Base-by-base conservation (phyloP, 192 early-diverging fungal species). In the Umbelopsis isabellina region DNA sequence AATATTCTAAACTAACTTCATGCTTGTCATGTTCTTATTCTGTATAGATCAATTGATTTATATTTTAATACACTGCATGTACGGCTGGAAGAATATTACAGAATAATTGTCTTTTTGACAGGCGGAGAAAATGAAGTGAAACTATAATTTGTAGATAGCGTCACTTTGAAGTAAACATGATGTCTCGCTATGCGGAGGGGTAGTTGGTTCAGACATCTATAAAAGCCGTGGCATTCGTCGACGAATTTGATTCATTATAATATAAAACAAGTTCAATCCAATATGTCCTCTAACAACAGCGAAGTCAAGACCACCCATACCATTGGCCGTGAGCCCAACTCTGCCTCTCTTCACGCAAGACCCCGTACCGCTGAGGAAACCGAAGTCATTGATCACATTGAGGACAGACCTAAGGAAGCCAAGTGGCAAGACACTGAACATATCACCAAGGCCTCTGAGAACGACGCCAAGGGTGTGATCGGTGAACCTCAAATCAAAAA, bases 371-470 rank as follows among this genome's bases (percentile, higher is more conserved):
- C 7, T 18, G 55, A 61, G 27, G 55, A 23, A 13, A 61, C 55
- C 13, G 55, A 61, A 25, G 55, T 61, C 23, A 61, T 61, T 61
- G 55, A 61, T 4, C 33, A 25, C 55, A 61, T 61, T 35, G 55
- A 33, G 18, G 55, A 61, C 13, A 61, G 55, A 61, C 55, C 55
- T 4, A 61, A 61, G 30, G 55, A 61, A 25, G 55, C 25, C 27
- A 61, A 61, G 30, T 61, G 55, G 55, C 55, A 61, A 18, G 55
- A 61, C 8, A 61, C 55, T 35, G 55, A 61, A 61, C 55, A 61
- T 33, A 61, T 61, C 25, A 61, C 55, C 30, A 61, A 61, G 55
- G 5, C 16, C 2, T 12, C 7, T 4, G 13, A 37, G 12, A 33
- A 61, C 16, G 55, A 61, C n/a, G 13, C 55, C 13, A 61, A 61